These are phyloP conservation scores for Candida orba DNA, from an alignment of 805 yeast genomes.

Conservation along the genomic window DNA sequence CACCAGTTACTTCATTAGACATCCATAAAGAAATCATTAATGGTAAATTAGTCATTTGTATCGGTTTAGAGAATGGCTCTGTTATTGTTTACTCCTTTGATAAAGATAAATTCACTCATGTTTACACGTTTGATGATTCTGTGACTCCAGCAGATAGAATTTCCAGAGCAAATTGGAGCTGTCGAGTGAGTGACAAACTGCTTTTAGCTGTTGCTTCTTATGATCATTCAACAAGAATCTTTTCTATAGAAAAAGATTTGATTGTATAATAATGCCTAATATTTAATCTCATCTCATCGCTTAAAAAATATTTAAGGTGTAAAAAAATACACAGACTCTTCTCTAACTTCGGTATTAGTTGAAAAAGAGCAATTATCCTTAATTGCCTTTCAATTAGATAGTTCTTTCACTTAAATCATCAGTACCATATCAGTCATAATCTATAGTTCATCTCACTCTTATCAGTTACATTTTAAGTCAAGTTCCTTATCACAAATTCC, in stretches of 20 bases:
- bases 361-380: too few relatives aligned
- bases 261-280: not conserved
- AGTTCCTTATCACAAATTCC: too few relatives aligned
- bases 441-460: too few relatives aligned
- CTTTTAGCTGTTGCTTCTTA: slow-evolving; percentile 55
- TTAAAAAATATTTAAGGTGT: too few relatives aligned
- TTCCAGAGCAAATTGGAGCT: slow-evolving; percentile 53
- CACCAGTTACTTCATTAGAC: slow-evolving; percentile 65
- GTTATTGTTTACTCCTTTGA: slow-evolving; percentile 38
- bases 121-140: slow-evolving; percentile 28
- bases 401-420: too few relatives aligned
- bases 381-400: too few relatives aligned
- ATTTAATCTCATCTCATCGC: not conserved
- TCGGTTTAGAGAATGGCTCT: slow-evolving; percentile 68
- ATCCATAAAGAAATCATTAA: slow-evolving; percentile 29
- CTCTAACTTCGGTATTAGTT: too few relatives aligned
- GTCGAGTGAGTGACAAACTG: slow-evolving; percentile 18
- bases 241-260: slow-evolving; percentile 18
- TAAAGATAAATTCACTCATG: slow-evolving; percentile 22
- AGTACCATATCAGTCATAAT: too few relatives aligned
- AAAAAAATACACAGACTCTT: too few relatives aligned
- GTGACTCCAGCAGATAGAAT: slow-evolving; percentile 58
- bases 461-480: too few relatives aligned
- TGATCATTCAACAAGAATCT: slow-evolving; percentile 50
- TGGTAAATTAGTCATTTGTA: slow-evolving; percentile 37